Evolutionary conservation across 164 flowering plant genomes (phyloP), one percentile per base, ranked within the genome.

Genomic region (Santalum album): DNA sequence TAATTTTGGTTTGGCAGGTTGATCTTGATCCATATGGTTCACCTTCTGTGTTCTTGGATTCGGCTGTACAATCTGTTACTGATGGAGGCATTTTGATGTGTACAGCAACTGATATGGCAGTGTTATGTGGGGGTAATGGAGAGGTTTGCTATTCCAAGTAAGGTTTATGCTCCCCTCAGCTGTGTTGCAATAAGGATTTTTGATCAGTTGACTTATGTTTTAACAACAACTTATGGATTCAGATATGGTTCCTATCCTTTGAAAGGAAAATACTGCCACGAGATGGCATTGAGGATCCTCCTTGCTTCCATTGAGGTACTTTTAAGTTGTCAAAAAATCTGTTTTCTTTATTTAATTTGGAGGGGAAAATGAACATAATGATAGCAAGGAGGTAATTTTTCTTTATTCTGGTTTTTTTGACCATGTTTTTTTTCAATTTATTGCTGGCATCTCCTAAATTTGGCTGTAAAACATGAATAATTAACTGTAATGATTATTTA

Each of bases 51-150:
- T 90, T 94, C 69, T 73, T 94, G 81, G 97, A 94, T 62, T 90
- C 95, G 36, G 99, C 99, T 16, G 84, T 94, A 62, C 99, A 90
- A 58, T 90, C 92, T 25, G 82, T 87, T 65, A 82, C 43, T 61
- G 99, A 94, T 72, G 99, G 99, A 54, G 99, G 99, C 46, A 66
- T 94, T 68, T 67, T 94, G 59, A 90, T 94, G 97, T 94, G 99
- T 59, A 94, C 99, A n/a, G 99, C 97, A 51, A 94, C 99, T 60
- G 99, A 94, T 72, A 79, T 94, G 96, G 97, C 99, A 24, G 99
- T 94, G 59, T 77, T 94, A 0, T 94, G 97, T 77, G 99, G 97
- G 51, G 84, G 83, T 46, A 85, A 87, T 73, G 97, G 89, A 35
- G 99, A 94, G 70, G 99, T 84, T 58, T 94, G 97, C 82, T 94